Conservation (phyloP, 306 rosid species). For the Lathyrus tuberosus region DNA sequence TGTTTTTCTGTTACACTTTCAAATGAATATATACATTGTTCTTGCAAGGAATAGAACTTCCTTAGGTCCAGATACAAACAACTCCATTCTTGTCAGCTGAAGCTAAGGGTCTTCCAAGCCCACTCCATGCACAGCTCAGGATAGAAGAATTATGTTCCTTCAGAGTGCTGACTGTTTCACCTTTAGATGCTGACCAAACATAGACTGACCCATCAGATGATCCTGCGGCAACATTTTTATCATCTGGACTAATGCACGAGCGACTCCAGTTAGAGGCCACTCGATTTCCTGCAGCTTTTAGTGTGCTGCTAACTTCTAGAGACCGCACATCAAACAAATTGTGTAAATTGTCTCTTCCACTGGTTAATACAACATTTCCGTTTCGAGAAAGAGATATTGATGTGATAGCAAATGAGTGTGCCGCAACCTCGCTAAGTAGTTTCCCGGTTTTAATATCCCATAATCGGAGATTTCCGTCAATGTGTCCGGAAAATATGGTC, state of each 20-base stretch:
- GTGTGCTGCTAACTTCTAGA: slow-evolving; percentile 84
- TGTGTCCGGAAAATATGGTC: slow-evolving; percentile 89
- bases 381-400: slow-evolving; percentile 80
- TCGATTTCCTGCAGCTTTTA: slow-evolving; percentile 74
- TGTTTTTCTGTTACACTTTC: slow-evolving; percentile 1
- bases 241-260: slow-evolving; percentile 92
- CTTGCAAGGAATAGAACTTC: slow-evolving; percentile 19
- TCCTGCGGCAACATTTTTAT: slow-evolving; percentile 84
- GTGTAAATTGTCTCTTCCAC: slow-evolving; percentile 93
- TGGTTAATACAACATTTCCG: slow-evolving; percentile 78
- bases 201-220: slow-evolving; percentile 81
- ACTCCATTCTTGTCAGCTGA: slow-evolving; percentile 90
- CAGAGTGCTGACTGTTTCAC: slow-evolving; percentile 71
- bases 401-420: slow-evolving; percentile 79
- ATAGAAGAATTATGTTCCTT: slow-evolving; percentile 80
- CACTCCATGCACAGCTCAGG: slow-evolving; percentile 86
- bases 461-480: slow-evolving; percentile 86
- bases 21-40: slow-evolving; percentile 28
- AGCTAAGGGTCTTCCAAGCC: slow-evolving; percentile 81
- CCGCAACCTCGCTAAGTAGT: slow-evolving; percentile 83
- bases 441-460: slow-evolving; percentile 89
- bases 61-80: slow-evolving; percentile 76
- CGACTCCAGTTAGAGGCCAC: slow-evolving; percentile 97
- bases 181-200: slow-evolving; percentile 77
- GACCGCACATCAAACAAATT: slow-evolving; percentile 84